A percentile compares a stretch with the other conserved stretches of the same genome.
Conservation (phyloP, 129 eudicot species). For the carrot (Daucus carota) region DNA sequence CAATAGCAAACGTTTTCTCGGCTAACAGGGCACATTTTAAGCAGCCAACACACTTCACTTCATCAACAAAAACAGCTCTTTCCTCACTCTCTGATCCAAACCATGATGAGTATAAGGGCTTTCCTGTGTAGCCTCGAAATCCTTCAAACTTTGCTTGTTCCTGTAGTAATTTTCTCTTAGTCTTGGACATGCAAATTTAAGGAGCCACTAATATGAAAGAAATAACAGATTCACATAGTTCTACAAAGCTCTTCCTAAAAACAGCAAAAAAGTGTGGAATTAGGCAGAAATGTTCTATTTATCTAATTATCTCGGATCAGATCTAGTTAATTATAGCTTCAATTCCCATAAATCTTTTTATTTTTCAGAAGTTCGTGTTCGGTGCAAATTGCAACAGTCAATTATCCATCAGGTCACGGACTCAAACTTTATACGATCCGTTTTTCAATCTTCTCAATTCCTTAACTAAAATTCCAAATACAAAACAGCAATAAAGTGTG, state of each 20-base stretch:
- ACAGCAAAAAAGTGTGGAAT: neutral
- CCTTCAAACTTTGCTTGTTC: constrained; percentile 66
- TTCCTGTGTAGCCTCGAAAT: constrained; percentile 78
- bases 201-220: neutral
- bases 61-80: constrained; percentile 87
- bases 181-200: neutral
- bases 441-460: neutral
- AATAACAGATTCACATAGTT: neutral
- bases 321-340: neutral
- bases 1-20: constrained; percentile 72
- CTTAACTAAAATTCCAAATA: no score
- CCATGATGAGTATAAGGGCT: constrained; percentile 77
- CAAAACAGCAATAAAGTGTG: neutral
- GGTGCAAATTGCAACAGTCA: neutral
- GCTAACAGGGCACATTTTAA: constrained; percentile 87
- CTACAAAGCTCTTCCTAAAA: neutral
- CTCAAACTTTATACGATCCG: neutral
- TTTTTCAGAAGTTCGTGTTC: neutral
- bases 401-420: neutral
- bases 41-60: constrained; percentile 87
- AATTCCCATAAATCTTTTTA: neutral
- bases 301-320: neutral
- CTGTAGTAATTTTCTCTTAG: constrained; percentile 22
- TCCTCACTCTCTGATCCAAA: constrained; percentile 63
- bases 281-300: neutral